Base-by-base conservation (phyloP, 805 yeast species). In the Saccharomycopsis fibuligera region DNA sequence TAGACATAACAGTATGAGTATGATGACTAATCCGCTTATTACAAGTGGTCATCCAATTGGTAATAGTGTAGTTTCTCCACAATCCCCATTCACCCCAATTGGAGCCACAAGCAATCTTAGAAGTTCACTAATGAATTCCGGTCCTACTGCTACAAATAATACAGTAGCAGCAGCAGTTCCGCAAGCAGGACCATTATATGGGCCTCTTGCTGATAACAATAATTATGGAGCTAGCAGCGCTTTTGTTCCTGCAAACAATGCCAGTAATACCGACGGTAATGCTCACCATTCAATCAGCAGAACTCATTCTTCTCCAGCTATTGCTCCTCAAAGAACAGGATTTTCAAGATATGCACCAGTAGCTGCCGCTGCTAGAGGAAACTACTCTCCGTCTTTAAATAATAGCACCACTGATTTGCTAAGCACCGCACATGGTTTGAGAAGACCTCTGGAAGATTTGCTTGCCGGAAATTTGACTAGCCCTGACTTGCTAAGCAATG, bases 61-160 rank as follows among this genome's bases (percentile, higher is more conserved):
- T 14, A 41, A 27, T 12, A 23, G 17, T 31, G 40, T 31, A 16
- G 14, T 23, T 14, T 30, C 48, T 14, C 45, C 49, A 10, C 31
- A 14, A 25, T 44, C 49, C 6, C 55, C 55, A 6, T 51, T 39
- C 35, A 51, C 55, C 16, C 55, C 55, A 6, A 48, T 48, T 27
- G 45, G 52, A 1, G 42, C 44, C 6, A 44, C 55, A n/a, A 30
- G 35, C 14, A 42, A 30, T 38, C n/a, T 42, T 35, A 35, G 53
- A 39, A 39, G 25, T 22, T 44, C 47, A 4, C 24, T 39, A 23
- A 12, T 42, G 27, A 42, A 42, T 27, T 27, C 31, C 10, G 31
- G 31, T 27, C 31, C 31, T 27, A 27, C 12, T 12, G n/a, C n/a
- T n/a, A n/a, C n/a, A n/a, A n/a, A n/a, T n/a, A n/a, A n/a, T n/a